Percentiles rank a stretch among this genome's conserved stretches.
These are phyloP conservation scores for Yamagishiella unicocca DNA, from an alignment of 139 green algal species.

Conservation along the genomic window DNA sequence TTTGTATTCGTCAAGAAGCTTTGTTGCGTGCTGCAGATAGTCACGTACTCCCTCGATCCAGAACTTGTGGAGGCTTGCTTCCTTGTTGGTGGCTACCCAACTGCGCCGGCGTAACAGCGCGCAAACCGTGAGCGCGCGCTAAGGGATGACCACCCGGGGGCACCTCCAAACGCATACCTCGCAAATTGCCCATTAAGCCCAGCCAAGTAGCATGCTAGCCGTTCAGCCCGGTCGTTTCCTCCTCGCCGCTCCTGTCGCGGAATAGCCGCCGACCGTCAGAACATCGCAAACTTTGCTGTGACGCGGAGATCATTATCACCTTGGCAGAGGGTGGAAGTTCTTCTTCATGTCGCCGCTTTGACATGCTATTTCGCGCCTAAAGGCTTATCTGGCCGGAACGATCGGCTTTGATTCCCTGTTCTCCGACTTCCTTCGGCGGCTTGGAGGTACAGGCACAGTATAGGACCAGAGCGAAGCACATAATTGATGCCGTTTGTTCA, in stretches of 20 bases:
- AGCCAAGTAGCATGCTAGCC: background rate
- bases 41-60: constrained; percentile 36
- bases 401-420: too few relatives aligned
- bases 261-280: too few relatives aligned
- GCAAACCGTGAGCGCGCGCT: background rate
- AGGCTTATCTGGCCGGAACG: too few relatives aligned
- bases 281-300: too few relatives aligned
- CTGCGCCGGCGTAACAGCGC: background rate
- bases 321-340: background rate
- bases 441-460: too few relatives aligned
- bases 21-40: constrained; percentile 1
- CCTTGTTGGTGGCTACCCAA: constrained; percentile 9
- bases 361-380: background rate
- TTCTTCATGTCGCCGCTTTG: background rate
- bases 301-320: too few relatives aligned
- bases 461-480: too few relatives aligned
- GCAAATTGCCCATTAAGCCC: constrained; percentile 23
- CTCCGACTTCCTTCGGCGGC: too few relatives aligned
- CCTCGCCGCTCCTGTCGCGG: constrained; percentile 35
- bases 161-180: background rate
- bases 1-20: constrained; percentile 3
- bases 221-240: background rate
- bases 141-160: too few relatives aligned
- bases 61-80: background rate
- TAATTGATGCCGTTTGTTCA: too few relatives aligned